Evolutionary conservation across 139 green algal species (phyloP), one percentile per base, ranked within the genome.

Genomic region (Microglena sp.): DNA sequence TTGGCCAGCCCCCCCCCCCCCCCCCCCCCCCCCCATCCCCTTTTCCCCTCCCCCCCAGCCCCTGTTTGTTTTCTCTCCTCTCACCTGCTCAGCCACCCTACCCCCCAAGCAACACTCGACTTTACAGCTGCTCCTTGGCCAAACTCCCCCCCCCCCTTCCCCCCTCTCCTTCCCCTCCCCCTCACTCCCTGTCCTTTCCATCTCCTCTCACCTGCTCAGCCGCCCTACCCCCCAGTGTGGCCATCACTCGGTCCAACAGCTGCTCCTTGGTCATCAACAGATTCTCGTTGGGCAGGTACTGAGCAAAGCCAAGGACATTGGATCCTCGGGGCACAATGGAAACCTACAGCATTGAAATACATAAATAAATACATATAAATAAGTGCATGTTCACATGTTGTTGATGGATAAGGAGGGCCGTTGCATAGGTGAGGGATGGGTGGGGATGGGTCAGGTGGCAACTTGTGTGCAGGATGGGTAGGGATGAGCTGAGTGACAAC

Each of bases 251-350:
- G 83, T 98, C 92, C 29, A 84, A 71, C 56, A 98, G 85, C 84
- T 98, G 92, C 68, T 96, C 81, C 73, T 82, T 90, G 2, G 92
- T 99, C 72, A 92, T 86, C 65, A 99, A 84, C 69, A 99, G 71
- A 78, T 95, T 95, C 73, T 99, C 94, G 64, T 91, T 97, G 31
- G 94, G 94, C 57, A 99, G 86, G 87, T 99, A 99, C 86, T 99
- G 94, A 26, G 94, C 94, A 77, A 99, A 99, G 54, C 94, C 94
- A 28, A 99, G 81, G 22, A 91, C 92, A 2, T 91, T 92, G 1
- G 82, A 87, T 45, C 94, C 94, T 8, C 94, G 82, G 4, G 94
- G 94, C 54, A 99, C 94, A 57, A 98, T 98, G 35, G 91, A 97
- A 55, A 97, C 77, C 67, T 79, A 60, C 28, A 64, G 18, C 11